phyloP scores from a whole-genome alignment of 768 basidiomycete genomes.

The Boletus pseudopeckii region DNA sequence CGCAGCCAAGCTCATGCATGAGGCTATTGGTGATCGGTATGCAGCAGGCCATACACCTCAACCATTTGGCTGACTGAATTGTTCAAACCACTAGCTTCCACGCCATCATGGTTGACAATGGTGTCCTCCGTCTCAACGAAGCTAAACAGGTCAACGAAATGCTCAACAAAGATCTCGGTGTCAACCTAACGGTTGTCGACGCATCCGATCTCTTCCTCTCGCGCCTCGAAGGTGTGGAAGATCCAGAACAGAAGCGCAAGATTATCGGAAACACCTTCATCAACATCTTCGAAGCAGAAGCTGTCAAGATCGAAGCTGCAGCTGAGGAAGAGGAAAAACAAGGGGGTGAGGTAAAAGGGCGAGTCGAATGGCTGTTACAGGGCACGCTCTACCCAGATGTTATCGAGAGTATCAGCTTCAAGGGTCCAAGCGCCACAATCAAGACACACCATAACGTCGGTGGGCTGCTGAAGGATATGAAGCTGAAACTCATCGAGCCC shows the following conservation, averaged over 20 bases:
- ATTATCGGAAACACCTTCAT: slow-evolving; percentile 99
- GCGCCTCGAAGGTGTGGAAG: slow-evolving; percentile 86
- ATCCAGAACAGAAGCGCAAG: slow-evolving; percentile 95
- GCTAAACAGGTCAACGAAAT: slow-evolving; percentile 88
- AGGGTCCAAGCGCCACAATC: slow-evolving; percentile 97
- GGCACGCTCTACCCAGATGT: slow-evolving; percentile 99
- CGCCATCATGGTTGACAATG: slow-evolving; percentile 99
- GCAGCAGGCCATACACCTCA: slow-evolving; percentile 10
- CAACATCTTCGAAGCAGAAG: slow-evolving; percentile 95
- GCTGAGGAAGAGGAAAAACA: slow-evolving; percentile 72
- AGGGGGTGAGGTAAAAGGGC: slow-evolving; percentile 74
- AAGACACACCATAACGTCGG: slow-evolving; percentile 99
- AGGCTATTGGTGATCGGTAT: slow-evolving; percentile 96
- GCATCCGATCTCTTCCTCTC: slow-evolving; percentile 91
- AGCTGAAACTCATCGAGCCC: slow-evolving; percentile 97
- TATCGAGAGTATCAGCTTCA: slow-evolving; percentile 99
- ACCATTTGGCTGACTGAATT: background rate
- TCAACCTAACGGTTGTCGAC: slow-evolving; percentile 94
- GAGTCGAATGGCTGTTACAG: slow-evolving; percentile 95
- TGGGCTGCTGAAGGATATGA: slow-evolving; percentile 95
- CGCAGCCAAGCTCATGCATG: slow-evolving; percentile 98
- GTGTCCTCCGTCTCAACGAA: slow-evolving; percentile 90
- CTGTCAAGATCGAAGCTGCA: slow-evolving; percentile 77
- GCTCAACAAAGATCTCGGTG: slow-evolving; percentile 90
- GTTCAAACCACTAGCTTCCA: slow-evolving; percentile 66